Percentiles rank a stretch among this genome's conserved stretches.
phyloP scores from a whole-genome alignment of 2,329 filamentous ascomycete species.

The Fusarium coicis region DNA sequence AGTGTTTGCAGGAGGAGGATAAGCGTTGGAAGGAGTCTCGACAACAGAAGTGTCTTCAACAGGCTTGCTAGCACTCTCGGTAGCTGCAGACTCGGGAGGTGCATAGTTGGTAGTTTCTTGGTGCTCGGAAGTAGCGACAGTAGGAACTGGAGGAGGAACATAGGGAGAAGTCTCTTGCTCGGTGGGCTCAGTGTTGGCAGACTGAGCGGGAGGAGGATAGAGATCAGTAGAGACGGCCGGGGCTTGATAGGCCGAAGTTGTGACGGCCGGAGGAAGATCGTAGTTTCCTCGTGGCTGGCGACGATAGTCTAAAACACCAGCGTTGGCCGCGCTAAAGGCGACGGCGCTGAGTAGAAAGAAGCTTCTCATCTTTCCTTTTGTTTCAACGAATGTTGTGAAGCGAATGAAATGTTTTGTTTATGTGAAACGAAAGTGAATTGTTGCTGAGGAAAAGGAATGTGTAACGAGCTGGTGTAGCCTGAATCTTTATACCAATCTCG shows the following conservation, averaged over 20 bases:
- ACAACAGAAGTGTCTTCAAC: constrained; percentile 1
- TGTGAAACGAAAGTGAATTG: constrained; percentile 25
- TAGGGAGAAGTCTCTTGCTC: constrained; percentile 17
- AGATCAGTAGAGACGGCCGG: not conserved
- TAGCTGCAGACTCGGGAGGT: constrained; percentile 12
- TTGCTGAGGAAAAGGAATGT: constrained; percentile 7
- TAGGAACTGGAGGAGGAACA: constrained; percentile 9
- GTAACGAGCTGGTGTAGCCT: not conserved
- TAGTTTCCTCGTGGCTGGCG: constrained; percentile 6
- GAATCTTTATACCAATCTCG: constrained; percentile 21
- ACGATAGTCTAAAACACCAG: constrained; percentile 19
- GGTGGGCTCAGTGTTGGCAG: constrained; percentile 3
- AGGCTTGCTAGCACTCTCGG: constrained; percentile 12
- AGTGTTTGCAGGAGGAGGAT: not conserved
- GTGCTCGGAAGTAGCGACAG: constrained; percentile 14
- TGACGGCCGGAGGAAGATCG: not conserved
- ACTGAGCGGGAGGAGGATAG: not conserved
- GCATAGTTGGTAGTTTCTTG: constrained; percentile 10
- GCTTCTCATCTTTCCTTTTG: constrained; percentile 20
- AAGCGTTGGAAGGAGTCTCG: not conserved
- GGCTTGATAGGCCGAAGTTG: not conserved
- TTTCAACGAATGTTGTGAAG: constrained; percentile 29
- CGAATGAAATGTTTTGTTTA: constrained; percentile 13
- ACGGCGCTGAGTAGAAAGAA: constrained; percentile 28
- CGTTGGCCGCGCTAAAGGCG: constrained; percentile 25